Evolutionary conservation across 352 stramenopile species (phyloP).

Genomic region (Globisporangium carolinianum): DNA sequence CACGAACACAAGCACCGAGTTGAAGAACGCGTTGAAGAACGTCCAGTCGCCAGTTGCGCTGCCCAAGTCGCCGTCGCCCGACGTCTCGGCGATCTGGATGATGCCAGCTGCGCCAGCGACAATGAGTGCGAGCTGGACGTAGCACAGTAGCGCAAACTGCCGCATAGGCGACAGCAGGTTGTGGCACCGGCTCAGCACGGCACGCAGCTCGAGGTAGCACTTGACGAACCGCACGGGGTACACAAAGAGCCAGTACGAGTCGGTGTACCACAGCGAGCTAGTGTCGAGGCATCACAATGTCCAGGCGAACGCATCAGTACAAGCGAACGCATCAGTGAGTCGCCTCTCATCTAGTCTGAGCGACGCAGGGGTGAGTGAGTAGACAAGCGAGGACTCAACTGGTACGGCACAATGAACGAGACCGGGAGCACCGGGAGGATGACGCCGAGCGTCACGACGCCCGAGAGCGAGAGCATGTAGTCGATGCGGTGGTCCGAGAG

Average conservation of each 20-base stretch:
- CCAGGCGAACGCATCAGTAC: not conserved
- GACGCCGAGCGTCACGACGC: conserved; percentile 47
- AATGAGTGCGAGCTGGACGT: conserved; percentile 76
- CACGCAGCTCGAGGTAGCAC: conserved; percentile 69
- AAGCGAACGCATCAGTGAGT: not conserved
- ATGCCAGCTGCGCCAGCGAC: conserved; percentile 68
- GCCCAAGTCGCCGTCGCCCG: conserved; percentile 32
- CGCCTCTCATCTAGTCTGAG: too few relatives aligned
- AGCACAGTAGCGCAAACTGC: conserved; percentile 78
- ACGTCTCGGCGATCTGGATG: conserved; percentile 83
- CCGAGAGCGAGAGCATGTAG: conserved; percentile 51
- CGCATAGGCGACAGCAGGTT: conserved; percentile 68
- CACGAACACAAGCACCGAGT: conserved; percentile 84
- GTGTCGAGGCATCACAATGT: not conserved
- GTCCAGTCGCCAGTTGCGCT: conserved; percentile 69
- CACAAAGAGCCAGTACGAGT: conserved; percentile 73
- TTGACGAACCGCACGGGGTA: conserved; percentile 82
- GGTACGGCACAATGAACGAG: conserved; percentile 67
- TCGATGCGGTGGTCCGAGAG: conserved; percentile 58
- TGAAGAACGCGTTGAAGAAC: conserved; percentile 87
- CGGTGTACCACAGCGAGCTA: conserved; percentile 75
- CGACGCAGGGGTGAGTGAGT: not conserved
- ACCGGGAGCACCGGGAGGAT: conserved; percentile 72
- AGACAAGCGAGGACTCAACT: conserved; percentile 32
- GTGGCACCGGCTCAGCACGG: conserved; percentile 75